Conservation (phyloP, 208 protist species). For the Trichomonas tenax region DNA sequence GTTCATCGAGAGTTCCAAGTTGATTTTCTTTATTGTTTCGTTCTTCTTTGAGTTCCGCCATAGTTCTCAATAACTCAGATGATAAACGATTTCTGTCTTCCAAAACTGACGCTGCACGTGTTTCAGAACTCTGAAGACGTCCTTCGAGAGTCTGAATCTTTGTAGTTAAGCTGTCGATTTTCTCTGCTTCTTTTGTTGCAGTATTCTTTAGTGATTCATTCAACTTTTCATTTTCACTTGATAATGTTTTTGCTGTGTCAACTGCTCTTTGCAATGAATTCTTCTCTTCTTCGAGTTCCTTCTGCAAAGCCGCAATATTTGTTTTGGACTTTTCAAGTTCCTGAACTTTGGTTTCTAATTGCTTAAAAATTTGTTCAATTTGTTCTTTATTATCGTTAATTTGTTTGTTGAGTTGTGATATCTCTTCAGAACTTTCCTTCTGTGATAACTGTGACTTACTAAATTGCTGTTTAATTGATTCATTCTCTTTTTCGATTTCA, state of each 20-base stretch:
- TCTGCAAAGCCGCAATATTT: background rate
- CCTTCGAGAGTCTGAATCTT: background rate
- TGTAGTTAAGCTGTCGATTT: background rate
- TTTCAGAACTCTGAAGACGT: background rate
- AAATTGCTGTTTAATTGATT: too few species aligned
- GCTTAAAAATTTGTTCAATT: too few species aligned
- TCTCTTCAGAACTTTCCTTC: too few species aligned
- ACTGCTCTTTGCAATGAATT: background rate
- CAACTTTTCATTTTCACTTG: background rate
- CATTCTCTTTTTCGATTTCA: too few species aligned
- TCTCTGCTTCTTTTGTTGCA: background rate
- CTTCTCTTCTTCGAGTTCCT: background rate
- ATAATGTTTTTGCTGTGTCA: background rate
- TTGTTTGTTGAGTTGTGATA: too few species aligned
- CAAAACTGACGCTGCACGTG: background rate
- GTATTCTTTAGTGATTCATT: background rate
- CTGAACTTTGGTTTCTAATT: too few species aligned
- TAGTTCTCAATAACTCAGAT: background rate
- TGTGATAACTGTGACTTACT: too few species aligned
- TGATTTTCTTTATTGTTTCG: background rate
- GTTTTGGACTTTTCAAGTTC: too few species aligned
- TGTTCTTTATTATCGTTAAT: too few species aligned
- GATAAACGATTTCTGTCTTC: background rate
- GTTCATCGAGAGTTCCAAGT: background rate
- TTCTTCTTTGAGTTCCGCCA: background rate